Evolutionary conservation across 257 asterid genomes (phyloP), one percentile per base, ranked within the genome.

Genomic region (Solanum pennellii): DNA sequence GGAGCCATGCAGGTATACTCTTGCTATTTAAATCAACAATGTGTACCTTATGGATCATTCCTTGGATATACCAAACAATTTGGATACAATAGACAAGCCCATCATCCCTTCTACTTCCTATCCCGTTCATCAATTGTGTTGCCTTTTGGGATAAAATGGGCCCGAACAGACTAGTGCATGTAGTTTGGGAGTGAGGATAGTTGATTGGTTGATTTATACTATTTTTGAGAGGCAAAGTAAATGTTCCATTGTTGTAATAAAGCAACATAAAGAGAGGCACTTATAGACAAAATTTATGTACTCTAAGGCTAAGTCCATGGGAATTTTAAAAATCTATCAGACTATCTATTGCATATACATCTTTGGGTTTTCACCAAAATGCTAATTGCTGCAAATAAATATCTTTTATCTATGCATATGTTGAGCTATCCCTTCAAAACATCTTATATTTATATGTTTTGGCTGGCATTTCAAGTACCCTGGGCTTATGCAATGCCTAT

Each of bases 1-100:
- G 98, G 96, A 90, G 99, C 99, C 89, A 96, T 97, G 90, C 99
- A 97, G 99, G 99, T 97, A 80, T 16, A 23, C 85, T 47, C 85
- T 27, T 80, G 18, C 42, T 27, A 13, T 29, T 68, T 80, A 80
- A 80, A 77, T 45, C 83, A 41, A 76, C 8, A 5, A 49, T 80
- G 66, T 79, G 85, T 80, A 49, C 66, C 68, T 47, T 49, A 47
- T 47, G 68, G 68, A 29, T 79, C 84, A 47, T 47, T 80, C 68
- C 66, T 47, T 80, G 27, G 68, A 80, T 80, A 29, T 27, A 29
- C 27, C 68, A 47, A 29, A 29, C 27, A 45, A 45, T 47, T 47
- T 27, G 42, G 42, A 75, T 29, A 66, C 18, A 2, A 39, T 9
- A 27, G 44, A 23, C 84, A 45, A 47, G 25, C 68, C 25, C 66